A percentile compares a stretch with the other conserved stretches of the same genome.
These are phyloP conservation scores for Cynanchum wilfordii DNA, from an alignment of 257 asterid species.

Conservation along the genomic window DNA sequence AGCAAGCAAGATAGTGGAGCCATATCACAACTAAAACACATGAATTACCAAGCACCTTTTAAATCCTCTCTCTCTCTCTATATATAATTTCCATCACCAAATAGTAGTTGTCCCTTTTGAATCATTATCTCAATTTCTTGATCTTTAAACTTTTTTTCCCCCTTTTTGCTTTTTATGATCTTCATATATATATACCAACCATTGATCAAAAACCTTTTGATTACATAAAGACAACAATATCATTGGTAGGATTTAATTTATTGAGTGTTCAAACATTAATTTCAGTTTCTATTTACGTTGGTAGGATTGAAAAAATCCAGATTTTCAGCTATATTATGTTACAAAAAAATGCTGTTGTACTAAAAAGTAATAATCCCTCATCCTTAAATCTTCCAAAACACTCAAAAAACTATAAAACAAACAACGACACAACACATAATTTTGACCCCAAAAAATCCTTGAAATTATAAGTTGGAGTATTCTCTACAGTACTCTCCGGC, in stretches of 20 bases:
- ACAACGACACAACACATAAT: too few species aligned
- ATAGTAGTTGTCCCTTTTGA: neutral
- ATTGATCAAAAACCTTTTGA: neutral
- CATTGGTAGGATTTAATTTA: neutral
- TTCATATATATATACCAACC: too few species aligned
- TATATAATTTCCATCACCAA: neutral
- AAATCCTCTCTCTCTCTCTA: neutral
- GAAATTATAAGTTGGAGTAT: too few species aligned
- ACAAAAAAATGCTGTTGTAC: too few species aligned
- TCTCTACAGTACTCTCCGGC: too few species aligned
- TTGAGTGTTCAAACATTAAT: neutral
- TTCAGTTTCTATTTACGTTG: too few species aligned
- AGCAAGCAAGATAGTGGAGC: conserved; percentile 1
- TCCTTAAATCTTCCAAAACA: too few species aligned
- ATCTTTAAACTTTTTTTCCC: neutral
- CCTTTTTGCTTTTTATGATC: too few species aligned
- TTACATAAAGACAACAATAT: neutral
- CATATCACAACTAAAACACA: conserved; percentile 12
- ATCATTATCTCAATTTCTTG: neutral
- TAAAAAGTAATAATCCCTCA: too few species aligned
- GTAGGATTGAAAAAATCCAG: too few species aligned
- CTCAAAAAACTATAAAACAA: too few species aligned
- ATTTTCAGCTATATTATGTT: too few species aligned
- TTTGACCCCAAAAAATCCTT: neutral
- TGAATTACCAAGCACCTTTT: neutral